Evolutionary conservation across 495 filamentous ascomycete species (phyloP), one percentile per base, ranked within the genome.

Genomic region (Neurospora discreta): DNA sequence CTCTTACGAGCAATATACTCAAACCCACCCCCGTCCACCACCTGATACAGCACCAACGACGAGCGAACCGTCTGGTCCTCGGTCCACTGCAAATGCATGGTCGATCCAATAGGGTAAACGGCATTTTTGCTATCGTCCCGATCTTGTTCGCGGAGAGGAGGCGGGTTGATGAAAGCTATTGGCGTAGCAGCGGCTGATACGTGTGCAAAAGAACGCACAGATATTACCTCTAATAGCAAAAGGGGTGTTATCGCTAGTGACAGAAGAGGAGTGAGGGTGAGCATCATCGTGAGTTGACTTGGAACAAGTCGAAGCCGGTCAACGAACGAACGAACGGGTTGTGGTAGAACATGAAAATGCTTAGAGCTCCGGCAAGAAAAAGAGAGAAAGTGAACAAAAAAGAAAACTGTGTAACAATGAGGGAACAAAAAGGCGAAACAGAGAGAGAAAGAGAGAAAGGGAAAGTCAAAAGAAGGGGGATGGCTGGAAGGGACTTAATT

Each of bases 341-440:
- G n/a, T n/a, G 42, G 8, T 18, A n/a, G 7, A 18, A 43, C 42
- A n/a, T 36, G 46, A 41, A 41, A 6, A 20, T 72, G 69, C 38
- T 33, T 70, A n/a, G n/a, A 72, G 39, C 68, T 70, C 52, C 65
- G 68, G 11, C 39, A 43, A 26, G 73, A 7, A 5, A 7, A 42
- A 42, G 9, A 26, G 73, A n/a, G n/a, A n/a, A n/a, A n/a, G n/a
- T n/a, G n/a, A n/a, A n/a, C n/a, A n/a, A n/a, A n/a, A 73, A 38
- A 71, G 74, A 42, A 33, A 68, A 16, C 36, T 70, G 16, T 74
- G 52, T 60, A 77, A 44, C 70, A 46, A 46, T n/a, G 43, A 46
- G 8, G 3, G 9, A 46, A 46, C 11, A n/a, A 9, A 1, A n/a
- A 46, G 44, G n/a, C 9, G n/a, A 46, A 46, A 13, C n/a, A n/a